Evolutionary conservation across 768 basidiomycete species (phyloP), one percentile per base, ranked within the genome.

Genomic region (Inosperma sp.): DNA sequence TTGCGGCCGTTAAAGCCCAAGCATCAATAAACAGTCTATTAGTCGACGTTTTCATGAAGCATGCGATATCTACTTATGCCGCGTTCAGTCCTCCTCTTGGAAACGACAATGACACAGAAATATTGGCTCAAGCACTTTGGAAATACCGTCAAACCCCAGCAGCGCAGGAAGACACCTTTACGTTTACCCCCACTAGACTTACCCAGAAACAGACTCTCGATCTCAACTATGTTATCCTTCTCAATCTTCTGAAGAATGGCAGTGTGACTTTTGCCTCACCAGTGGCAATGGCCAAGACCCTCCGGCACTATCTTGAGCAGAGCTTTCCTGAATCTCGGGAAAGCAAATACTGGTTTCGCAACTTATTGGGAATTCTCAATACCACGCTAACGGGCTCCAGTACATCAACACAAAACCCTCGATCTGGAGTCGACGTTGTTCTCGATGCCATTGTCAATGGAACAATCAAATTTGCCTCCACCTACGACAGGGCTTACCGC

Each of bases 141-240:
- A 35, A 35, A 35, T 64, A 68, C 43, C 53, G 59, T n/a, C 52
- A 52, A 14, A 55, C 61, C 5, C 27, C 53, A 13, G 36, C 40
- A 13, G 57, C 63, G 4, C 55, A 59, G 30, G 40, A 59, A 9
- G 67, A 69, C 36, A 16, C 33, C 10, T 69, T 70, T 49, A 53
- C 51, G 0, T 68, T 71, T 44, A 26, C 48, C 10, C 63, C 68
- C 39, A 65, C 56, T n/a, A 66, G 64, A 30, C 61, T 70, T 13
- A 56, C 61, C 1, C 27, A 21, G 5, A 43, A 34, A 8, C 59
- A 68, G 45, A 67, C 68, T 8, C 58, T 63, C 36, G 52, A 60
- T 4, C 59, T 68, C 14, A 69, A 68, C 40, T 57, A 60, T 23
- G 56, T 68, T 19, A 41, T 62, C 10, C 54, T 69, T 55, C 53